Evolutionary conservation across 345 rosid species (phyloP).

Genomic region (Euphorbia tirucalli): DNA sequence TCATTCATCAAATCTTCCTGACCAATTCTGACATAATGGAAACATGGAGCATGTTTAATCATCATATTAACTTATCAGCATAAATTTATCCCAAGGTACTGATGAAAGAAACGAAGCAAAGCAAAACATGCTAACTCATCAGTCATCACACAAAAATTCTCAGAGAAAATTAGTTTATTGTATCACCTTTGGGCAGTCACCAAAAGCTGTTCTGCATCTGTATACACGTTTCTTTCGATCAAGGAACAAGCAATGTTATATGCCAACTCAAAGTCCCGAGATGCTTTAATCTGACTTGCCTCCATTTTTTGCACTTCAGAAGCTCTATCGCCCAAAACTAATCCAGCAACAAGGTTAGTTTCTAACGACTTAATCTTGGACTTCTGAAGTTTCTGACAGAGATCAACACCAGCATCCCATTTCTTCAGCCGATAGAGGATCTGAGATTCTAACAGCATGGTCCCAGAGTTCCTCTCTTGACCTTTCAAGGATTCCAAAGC

Average conservation of each 20-base stretch:
- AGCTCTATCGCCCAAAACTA: slow-evolving; percentile 71
- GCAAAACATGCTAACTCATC: neutral
- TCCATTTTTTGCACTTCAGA: slow-evolving; percentile 78
- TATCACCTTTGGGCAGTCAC: slow-evolving; percentile 71
- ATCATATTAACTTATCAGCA: neutral
- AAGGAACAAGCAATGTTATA: slow-evolving; percentile 84
- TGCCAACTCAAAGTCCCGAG: slow-evolving; percentile 81
- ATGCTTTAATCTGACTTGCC: slow-evolving; percentile 57
- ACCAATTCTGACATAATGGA: slow-evolving; percentile 59
- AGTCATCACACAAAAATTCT: slow-evolving; percentile 3
- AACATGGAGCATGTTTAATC: neutral
- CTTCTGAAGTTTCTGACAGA: slow-evolving; percentile 58
- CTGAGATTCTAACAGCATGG: slow-evolving; percentile 79
- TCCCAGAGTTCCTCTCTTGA: slow-evolving; percentile 48
- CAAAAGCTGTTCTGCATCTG: slow-evolving; percentile 86
- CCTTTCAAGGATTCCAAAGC: slow-evolving; percentile 56
- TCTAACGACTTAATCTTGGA: slow-evolving; percentile 58
- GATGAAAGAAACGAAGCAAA: neutral
- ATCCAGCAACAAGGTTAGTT: slow-evolving; percentile 65
- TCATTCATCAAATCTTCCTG: slow-evolving; percentile 84
- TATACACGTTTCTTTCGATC: slow-evolving; percentile 54
- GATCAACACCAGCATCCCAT: slow-evolving; percentile 63
- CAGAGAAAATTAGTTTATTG: neutral
- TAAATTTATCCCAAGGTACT: neutral
- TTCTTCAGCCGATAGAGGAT: slow-evolving; percentile 76